Base-by-base conservation (phyloP, 192 early-diverging fungal species). In the Rhizoclosmatium globosum region DNA sequence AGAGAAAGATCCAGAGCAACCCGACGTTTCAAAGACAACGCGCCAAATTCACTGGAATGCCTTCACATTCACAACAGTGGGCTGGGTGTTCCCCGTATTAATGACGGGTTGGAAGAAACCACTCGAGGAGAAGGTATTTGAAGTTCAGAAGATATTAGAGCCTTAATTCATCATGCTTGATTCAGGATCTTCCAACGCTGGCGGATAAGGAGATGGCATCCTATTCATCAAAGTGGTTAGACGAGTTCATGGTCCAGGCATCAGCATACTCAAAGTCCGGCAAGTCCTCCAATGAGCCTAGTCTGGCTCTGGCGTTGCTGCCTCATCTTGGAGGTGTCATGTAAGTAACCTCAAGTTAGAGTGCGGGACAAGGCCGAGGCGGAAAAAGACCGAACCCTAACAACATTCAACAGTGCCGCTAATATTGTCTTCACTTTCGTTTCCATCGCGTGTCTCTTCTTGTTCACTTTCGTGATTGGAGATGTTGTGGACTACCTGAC, bases 121-220 rank as follows among this genome's bases (percentile, higher is more conserved):
- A 11, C 58, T 74, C 2, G 39, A 38, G 21, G 72, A 67, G 23
- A 41, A 74, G 72, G 74, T 73, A 17, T 57, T 17, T 15, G 13
- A 21, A 21, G 13, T 57, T 13, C n/a, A 15, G 39, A 17, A 41
- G 11, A 31, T 19, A 23, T 17, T 56, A 19, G 21, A 17, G 44
- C 38, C 15, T 38, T 13, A 1, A 44, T 1, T 31, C 11, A n/a
- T 0, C 11, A 21, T 31, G 38, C 31, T 64, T 64, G 11, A 13
- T 69, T 0, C 31, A 66, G 76, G 65, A 77, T 44, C 48, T 76
- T 7, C 74, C 76, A n/a, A 38, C 31, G 23, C 13, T 68, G 13
- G 47, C 17, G 4, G 21, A 48, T 21, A 50, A 43, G 2, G 62
- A 68, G 47, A 9, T 41, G 31, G 44, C 65, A 2, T 19, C 3